Evolutionary conservation across 1,139 yeast species (phyloP), one percentile per base, ranked within the genome.

Genomic region (Blastobotrys raffinosifermentans): DNA sequence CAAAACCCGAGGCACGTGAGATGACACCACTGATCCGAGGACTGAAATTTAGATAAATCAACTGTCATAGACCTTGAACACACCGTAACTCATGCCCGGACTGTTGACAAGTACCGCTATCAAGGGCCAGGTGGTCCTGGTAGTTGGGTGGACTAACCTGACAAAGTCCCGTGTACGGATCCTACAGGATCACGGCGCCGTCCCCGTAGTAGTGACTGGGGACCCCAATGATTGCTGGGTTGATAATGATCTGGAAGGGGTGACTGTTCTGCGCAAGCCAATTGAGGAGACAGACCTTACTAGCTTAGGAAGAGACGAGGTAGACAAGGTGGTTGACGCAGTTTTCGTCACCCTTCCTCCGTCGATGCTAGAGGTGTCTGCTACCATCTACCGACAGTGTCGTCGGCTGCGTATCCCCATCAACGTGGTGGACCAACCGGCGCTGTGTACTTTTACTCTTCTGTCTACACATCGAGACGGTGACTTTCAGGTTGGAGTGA

Each of bases 401-500:
- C 58, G 58, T 34, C 63, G 67, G 42, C 63, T 75, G 37, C 70
- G 96, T 51, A 81, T 89, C 4, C 96, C 96, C 0, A 69, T 89
- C 27, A 87, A 87, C 54, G 80, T 82, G 0, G 73, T 83, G 1
- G 95, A 86, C 50, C 71, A 76, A 4, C 78, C 89, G 0, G 77
- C 77, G 29, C 67, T 71, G 26, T 83, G 94, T 40, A 75, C 89
- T 0, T 89, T 89, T 56, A 76, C 93, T 0, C 58, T 87, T 40
- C 65, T 86, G 25, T 84, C 96, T 0, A 76, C 91, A 0, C 75
- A 73, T 54, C 63, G 66, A 1, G 77, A 80, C 39, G 94, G 94
- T 1, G 78, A 75, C 44, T 76, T 89, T 60, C 93, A 84, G 58
- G 52, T 89, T 36, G 94, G 95, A 0, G 77, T 89, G 4, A 78